These are phyloP conservation scores for Neostapfia colusana DNA, from an alignment of 176 grass and related monocot genomes.

Conservation along the genomic window DNA sequence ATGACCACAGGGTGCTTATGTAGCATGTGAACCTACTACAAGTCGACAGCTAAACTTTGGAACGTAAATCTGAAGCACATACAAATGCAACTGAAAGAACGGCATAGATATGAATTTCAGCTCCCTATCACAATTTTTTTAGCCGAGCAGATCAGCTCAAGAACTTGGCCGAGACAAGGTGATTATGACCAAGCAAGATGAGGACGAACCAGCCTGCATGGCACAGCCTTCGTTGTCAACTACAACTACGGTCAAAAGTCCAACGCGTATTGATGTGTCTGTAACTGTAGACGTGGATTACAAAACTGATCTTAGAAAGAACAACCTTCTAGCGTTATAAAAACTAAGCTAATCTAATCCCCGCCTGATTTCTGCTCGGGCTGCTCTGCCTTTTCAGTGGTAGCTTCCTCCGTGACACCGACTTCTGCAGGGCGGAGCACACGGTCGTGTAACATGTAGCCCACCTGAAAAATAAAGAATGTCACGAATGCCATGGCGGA, in stretches of 20 bases:
- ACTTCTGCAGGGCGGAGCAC: slow-evolving; percentile 73
- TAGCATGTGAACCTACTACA: too few relatives aligned
- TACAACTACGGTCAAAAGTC: neutral
- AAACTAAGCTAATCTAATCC: slow-evolving; percentile 16
- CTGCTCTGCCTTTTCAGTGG: slow-evolving; percentile 23
- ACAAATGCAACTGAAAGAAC: too few relatives aligned
- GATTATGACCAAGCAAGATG: neutral
- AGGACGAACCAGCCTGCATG: neutral
- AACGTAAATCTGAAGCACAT: too few relatives aligned
- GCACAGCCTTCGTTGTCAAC: neutral
- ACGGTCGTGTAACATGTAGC: slow-evolving; percentile 67
- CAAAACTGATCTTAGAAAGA: neutral
- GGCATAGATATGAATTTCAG: too few relatives aligned
- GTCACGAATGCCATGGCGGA: neutral
- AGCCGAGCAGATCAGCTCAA: neutral
- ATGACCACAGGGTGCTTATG: too few relatives aligned
- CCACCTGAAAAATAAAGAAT: slow-evolving; percentile 46
- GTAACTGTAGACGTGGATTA: neutral
- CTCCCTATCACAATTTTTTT: neutral
- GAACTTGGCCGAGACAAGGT: neutral
- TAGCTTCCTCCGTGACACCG: slow-evolving; percentile 38
- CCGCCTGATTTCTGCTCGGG: slow-evolving; percentile 27
- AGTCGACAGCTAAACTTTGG: too few relatives aligned
- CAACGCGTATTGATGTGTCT: neutral
- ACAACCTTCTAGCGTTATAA: neutral